Conservation (phyloP, 805 yeast genomes). For the Starmerella khaoyaiensis region DNA sequence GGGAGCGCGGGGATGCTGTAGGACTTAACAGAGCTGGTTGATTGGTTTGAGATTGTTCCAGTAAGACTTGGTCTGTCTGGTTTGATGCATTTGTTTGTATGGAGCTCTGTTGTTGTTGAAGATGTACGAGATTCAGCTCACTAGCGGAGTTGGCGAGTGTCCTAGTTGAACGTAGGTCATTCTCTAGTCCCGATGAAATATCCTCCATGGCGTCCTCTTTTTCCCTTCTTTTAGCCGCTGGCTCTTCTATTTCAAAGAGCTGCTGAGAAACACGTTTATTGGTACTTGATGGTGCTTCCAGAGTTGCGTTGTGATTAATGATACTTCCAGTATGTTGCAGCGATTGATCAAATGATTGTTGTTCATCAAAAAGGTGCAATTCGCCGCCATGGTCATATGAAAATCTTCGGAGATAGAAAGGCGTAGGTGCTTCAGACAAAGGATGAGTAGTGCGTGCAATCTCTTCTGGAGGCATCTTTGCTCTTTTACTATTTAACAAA, state of each 20-base stretch:
- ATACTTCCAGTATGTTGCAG: background rate
- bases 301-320: background rate
- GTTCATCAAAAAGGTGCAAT: slow-evolving; percentile 23
- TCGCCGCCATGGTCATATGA: slow-evolving; percentile 24
- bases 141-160: no score
- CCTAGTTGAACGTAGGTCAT: no score
- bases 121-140: no score
- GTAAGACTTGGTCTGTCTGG: no score
- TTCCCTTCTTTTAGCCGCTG: slow-evolving; percentile 21
- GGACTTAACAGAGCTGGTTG: slow-evolving; percentile 19
- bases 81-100: no score
- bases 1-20: slow-evolving; percentile 20
- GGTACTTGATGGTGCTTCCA: background rate
- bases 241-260: slow-evolving; percentile 9
- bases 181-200: no score
- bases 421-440: slow-evolving; percentile 27
- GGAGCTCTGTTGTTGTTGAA: no score
- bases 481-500: no score
- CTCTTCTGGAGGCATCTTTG: no score
- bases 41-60: no score
- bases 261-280: slow-evolving; percentile 3
- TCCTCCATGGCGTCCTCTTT: slow-evolving; percentile 5
- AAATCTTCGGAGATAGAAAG: slow-evolving; percentile 25
- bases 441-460: no score
- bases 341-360: background rate